Evolutionary conservation across 2,329 filamentous ascomycete genomes (phyloP).

Genomic region (Chaetomium sp.): DNA sequence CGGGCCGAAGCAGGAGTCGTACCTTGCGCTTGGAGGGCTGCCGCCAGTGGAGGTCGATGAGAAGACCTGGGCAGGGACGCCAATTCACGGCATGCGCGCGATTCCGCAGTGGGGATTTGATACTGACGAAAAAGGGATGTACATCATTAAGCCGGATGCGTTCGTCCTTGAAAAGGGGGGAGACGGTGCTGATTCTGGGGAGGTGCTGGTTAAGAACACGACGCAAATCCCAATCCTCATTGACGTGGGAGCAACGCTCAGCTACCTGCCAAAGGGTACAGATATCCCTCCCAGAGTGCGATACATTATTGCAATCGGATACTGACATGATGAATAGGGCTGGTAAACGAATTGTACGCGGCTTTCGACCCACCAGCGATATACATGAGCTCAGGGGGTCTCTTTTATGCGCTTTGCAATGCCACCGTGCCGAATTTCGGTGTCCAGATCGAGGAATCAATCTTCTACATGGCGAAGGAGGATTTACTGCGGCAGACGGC

Average conservation of each 20-base stretch:
- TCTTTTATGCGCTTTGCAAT: slow-evolving; percentile 38
- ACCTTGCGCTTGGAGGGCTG: slow-evolving; percentile 53
- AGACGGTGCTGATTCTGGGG: slow-evolving; percentile 6
- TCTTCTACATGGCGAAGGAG: slow-evolving; percentile 35
- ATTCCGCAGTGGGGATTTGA: slow-evolving; percentile 28
- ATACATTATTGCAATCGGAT: neutral
- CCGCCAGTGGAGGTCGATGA: slow-evolving; percentile 45
- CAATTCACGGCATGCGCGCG: slow-evolving; percentile 34
- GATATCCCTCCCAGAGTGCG: too few species aligned
- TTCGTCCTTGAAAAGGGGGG: slow-evolving; percentile 27
- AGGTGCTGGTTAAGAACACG: slow-evolving; percentile 30
- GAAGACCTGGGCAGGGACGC: slow-evolving; percentile 34
- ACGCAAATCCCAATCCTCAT: slow-evolving; percentile 37
- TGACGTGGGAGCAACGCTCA: slow-evolving; percentile 37
- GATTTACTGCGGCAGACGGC: slow-evolving; percentile 36
- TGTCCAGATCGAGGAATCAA: slow-evolving; percentile 34
- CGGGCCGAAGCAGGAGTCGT: slow-evolving; percentile 41
- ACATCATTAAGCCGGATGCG: slow-evolving; percentile 36
- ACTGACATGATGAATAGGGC: slow-evolving; percentile 23
- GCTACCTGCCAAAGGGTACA: slow-evolving; percentile 34
- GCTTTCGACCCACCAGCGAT: slow-evolving; percentile 35
- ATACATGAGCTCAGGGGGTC: slow-evolving; percentile 29
- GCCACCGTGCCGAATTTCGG: slow-evolving; percentile 38
- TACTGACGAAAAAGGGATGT: slow-evolving; percentile 35
- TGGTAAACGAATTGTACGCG: slow-evolving; percentile 32